A percentile compares a stretch with the other conserved stretches of the same genome.
Evolutionary conservation across 2,329 filamentous ascomycete species (phyloP).

Genomic region (Botrytis cinerea): DNA sequence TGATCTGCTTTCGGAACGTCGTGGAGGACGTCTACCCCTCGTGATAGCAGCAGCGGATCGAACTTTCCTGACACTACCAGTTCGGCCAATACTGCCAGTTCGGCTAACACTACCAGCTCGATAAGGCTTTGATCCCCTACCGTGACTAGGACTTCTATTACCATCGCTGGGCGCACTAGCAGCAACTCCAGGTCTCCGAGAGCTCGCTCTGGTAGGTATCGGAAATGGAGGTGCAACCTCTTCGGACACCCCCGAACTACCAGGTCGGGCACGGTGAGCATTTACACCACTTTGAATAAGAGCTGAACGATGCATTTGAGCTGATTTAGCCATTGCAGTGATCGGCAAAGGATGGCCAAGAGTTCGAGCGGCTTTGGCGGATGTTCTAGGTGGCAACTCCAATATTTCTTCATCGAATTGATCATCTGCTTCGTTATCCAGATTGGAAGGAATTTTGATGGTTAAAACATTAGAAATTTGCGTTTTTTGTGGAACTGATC

Average conservation of each 20-base stretch:
- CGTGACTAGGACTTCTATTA: constrained; percentile 74
- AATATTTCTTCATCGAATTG: constrained; percentile 33
- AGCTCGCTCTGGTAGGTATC: constrained; percentile 87
- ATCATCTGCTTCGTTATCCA: constrained; percentile 26
- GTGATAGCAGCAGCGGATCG: constrained; percentile 78
- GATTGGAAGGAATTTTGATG: background rate
- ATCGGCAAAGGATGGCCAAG: constrained; percentile 40
- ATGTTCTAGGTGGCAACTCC: constrained; percentile 28
- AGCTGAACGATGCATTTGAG: constrained; percentile 73
- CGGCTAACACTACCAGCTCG: constrained; percentile 63
- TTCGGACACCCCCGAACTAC: constrained; percentile 67
- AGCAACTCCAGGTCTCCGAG: constrained; percentile 68
- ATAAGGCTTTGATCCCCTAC: constrained; percentile 54
- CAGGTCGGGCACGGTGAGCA: constrained; percentile 63
- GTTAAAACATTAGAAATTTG: constrained; percentile 33
- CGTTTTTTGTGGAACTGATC: constrained; percentile 38
- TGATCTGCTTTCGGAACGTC: constrained; percentile 58
- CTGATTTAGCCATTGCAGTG: constrained; percentile 36
- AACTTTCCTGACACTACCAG: constrained; percentile 73
- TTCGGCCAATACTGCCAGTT: constrained; percentile 59
- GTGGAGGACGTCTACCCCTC: constrained; percentile 49
- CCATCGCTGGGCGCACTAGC: constrained; percentile 69
- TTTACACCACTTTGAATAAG: constrained; percentile 79
- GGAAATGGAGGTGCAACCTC: constrained; percentile 76
- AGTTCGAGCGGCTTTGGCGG: constrained; percentile 33